Evolutionary conservation across 1,284 basidiomycete genomes (phyloP).

Genomic region (Porogramme epimiltina): DNA sequence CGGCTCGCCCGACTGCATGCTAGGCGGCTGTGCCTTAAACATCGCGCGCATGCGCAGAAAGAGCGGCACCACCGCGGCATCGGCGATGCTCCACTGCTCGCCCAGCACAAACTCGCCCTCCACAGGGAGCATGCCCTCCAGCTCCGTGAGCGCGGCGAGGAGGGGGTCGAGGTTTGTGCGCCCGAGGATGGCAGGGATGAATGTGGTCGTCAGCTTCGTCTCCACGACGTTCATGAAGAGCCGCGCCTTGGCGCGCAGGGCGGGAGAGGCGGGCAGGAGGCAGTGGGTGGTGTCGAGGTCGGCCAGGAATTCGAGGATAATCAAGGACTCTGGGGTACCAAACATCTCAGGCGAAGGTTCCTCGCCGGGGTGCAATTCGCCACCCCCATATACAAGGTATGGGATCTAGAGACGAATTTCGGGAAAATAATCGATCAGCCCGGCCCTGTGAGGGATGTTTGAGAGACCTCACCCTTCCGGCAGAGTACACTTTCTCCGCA

Average conservation of each 20-base stretch:
- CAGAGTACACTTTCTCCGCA: conserved; percentile 37
- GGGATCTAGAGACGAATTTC: conserved; percentile 37
- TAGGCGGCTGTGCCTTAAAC: neutral
- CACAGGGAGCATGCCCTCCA: conserved; percentile 31
- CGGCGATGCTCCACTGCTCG: conserved; percentile 48
- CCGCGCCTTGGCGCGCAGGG: conserved; percentile 54
- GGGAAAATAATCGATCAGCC: too few relatives aligned
- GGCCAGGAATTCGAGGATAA: conserved; percentile 63
- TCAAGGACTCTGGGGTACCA: conserved; percentile 27
- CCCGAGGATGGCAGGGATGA: conserved; percentile 24
- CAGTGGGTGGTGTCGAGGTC: conserved; percentile 48
- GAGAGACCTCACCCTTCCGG: conserved; percentile 47
- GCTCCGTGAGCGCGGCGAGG: conserved; percentile 30
- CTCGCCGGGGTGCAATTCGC: conserved; percentile 43
- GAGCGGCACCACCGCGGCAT: conserved; percentile 32
- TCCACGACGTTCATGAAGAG: conserved; percentile 58
- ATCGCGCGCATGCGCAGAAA: neutral
- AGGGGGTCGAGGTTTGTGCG: conserved; percentile 43
- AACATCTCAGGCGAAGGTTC: conserved; percentile 30
- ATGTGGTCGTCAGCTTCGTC: too few relatives aligned
- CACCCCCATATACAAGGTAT: conserved; percentile 57
- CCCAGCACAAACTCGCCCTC: conserved; percentile 29
- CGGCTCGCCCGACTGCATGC: neutral
- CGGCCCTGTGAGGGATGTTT: conserved; percentile 40
- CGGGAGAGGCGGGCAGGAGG: conserved; percentile 56